Percentiles rank a stretch among this genome's conserved stretches.
Conservation (phyloP, 2,329 filamentous ascomycete species). For the Berkeleyomyces rouxiae region DNA sequence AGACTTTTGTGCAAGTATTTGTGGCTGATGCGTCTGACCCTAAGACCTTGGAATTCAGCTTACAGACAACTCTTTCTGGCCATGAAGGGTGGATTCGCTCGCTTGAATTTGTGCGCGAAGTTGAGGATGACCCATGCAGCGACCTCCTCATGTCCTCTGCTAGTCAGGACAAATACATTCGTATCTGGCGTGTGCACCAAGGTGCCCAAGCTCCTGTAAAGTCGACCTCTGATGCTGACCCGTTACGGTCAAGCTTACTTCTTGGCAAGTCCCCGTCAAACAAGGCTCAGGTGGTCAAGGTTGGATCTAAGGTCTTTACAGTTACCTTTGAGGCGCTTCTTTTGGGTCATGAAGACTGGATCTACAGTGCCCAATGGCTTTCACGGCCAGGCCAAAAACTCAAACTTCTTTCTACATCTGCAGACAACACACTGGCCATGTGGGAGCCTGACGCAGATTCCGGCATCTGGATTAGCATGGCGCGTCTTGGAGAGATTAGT, state of each 20-base stretch:
- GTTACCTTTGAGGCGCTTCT: conserved; percentile 88
- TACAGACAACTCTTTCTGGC: conserved; percentile 63
- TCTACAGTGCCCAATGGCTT: conserved; percentile 74
- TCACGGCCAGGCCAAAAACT: conserved; percentile 28
- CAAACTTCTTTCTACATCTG: conserved; percentile 74
- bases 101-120: conserved; percentile 51
- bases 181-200: conserved; percentile 72
- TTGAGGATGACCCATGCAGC: conserved; percentile 25
- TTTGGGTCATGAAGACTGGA: conserved; percentile 95
- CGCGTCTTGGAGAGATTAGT: conserved; percentile 82
- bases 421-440: conserved; percentile 84
- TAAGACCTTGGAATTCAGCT: conserved; percentile 37
- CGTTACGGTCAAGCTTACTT: conserved; percentile 38
- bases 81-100: conserved; percentile 94
- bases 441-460: conserved; percentile 76
- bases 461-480: conserved; percentile 78
- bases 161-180: conserved; percentile 94
- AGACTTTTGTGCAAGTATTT: conserved; percentile 65
- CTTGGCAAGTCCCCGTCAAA: conserved; percentile 66
- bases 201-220: conserved; percentile 47
- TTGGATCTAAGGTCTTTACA: conserved; percentile 47
- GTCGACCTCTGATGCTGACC: conserved; percentile 36
- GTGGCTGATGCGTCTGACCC: conserved; percentile 32
- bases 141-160: conserved; percentile 79
- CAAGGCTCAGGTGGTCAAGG: conserved; percentile 65